Conservation (phyloP, 2,329 filamentous ascomycete genomes). For the Aspergillus puulaauensis region DNA sequence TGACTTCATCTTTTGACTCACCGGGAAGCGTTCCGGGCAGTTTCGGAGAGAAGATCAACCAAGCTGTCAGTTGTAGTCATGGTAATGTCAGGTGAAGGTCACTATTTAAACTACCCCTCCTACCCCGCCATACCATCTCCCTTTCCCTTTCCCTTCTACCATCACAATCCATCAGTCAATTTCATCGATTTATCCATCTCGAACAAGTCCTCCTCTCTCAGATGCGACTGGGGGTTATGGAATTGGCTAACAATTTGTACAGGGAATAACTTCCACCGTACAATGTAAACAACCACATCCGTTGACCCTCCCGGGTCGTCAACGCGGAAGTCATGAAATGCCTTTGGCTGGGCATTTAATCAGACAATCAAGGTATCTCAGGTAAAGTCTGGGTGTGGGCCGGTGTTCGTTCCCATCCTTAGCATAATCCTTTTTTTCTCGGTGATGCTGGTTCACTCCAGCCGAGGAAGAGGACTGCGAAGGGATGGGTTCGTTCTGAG, state of each 20-base stretch:
- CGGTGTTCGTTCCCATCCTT: constrained; percentile 57
- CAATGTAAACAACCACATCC: constrained; percentile 26
- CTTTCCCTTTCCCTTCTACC: constrained; percentile 12
- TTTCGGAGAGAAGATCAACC: neutral
- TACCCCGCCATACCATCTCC: constrained; percentile 13
- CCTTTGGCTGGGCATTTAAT: constrained; percentile 41
- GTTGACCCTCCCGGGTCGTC: constrained; percentile 8
- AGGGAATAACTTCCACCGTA: constrained; percentile 6
- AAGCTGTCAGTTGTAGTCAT: neutral
- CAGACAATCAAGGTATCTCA: constrained; percentile 50
- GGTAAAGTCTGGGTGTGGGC: constrained; percentile 57
- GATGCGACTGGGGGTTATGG: neutral
- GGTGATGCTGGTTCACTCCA: constrained; percentile 5
- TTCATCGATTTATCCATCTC: constrained; percentile 7
- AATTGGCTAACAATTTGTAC: constrained; percentile 11
- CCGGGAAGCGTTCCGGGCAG: neutral
- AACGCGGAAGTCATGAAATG: constrained; percentile 39
- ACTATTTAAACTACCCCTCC: constrained; percentile 39
- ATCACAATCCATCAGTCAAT: neutral
- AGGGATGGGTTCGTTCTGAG: constrained; percentile 52
- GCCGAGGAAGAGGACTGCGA: neutral
- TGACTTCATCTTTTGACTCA: constrained; percentile 8
- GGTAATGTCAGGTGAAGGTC: neutral
- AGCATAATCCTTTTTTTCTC: neutral
- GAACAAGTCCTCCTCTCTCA: constrained; percentile 22